phyloP scores from a whole-genome alignment of 208 protist species.

The Spongospora subterranea region DNA sequence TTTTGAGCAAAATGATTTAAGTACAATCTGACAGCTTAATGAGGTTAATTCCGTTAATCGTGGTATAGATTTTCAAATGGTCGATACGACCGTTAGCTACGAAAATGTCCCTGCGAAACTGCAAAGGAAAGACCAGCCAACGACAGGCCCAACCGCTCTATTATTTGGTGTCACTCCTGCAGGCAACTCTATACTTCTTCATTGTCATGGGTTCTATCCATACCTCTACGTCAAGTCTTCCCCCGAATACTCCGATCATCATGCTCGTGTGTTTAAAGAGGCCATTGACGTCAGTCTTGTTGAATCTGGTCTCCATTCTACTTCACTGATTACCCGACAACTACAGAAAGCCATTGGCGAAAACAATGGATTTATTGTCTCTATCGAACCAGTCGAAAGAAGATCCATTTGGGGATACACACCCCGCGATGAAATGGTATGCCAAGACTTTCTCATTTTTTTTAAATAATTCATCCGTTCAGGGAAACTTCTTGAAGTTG shows the following conservation, averaged over 20 bases:
- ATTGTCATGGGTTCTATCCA: slow-evolving; percentile 93
- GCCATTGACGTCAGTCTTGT: slow-evolving; percentile 58
- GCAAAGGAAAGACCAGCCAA: not conserved
- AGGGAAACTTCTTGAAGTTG: not conserved
- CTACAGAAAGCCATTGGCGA: not conserved
- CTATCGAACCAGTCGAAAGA: not conserved
- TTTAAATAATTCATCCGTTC: not conserved
- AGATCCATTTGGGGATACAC: slow-evolving; percentile 45
- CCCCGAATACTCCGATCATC: slow-evolving; percentile 76
- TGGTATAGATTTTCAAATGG: slow-evolving; percentile 34
- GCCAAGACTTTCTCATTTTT: not conserved
- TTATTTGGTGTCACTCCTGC: slow-evolving; percentile 88
- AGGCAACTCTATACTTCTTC: slow-evolving; percentile 85
- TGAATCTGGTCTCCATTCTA: not conserved
- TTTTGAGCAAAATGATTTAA: not conserved
- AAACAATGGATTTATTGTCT: not conserved
- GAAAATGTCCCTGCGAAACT: not conserved
- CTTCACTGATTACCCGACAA: not conserved
- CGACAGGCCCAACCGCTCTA: slow-evolving; percentile 84
- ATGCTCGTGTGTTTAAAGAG: slow-evolving; percentile 6
- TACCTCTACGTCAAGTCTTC: slow-evolving; percentile 92
- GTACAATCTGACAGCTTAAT: not conserved
- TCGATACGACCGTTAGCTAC: not conserved
- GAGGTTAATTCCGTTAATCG: not conserved
- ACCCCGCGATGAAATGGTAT: not conserved